Evolutionary conservation across 164 flowering plant genomes (phyloP).

Genomic region (Berberis thunbergii): DNA sequence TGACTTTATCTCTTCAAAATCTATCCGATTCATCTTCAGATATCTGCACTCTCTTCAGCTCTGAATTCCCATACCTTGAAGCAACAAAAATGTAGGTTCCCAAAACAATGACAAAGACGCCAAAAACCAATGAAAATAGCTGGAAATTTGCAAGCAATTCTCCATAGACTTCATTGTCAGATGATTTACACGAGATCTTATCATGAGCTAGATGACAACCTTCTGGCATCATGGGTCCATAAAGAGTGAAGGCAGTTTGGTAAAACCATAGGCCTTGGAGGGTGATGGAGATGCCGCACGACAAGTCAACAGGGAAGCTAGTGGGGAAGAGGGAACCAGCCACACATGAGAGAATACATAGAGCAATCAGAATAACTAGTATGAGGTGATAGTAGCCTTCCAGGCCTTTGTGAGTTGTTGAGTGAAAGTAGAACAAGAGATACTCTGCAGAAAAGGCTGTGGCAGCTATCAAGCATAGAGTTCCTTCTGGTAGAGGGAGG

Average conservation of each 20-base stretch:
- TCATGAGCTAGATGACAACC: slow-evolving; percentile 56
- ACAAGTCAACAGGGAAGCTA: slow-evolving; percentile 65
- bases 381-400: slow-evolving; percentile 94
- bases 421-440: slow-evolving; percentile 84
- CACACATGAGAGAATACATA: slow-evolving; percentile 57
- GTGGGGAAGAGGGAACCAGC: slow-evolving; percentile 65
- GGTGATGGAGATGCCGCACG: slow-evolving; percentile 71
- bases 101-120: slow-evolving; percentile 36
- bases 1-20: background rate
- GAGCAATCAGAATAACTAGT: slow-evolving; percentile 73
- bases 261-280: slow-evolving; percentile 99
- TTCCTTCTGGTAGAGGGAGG: slow-evolving; percentile 75
- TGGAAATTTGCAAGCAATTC: slow-evolving; percentile 80
- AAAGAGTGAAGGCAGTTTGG: slow-evolving; percentile 90
- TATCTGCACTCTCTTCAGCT: slow-evolving; percentile 12
- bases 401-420: slow-evolving; percentile 85
- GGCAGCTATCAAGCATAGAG: slow-evolving; percentile 68
- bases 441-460: slow-evolving; percentile 84
- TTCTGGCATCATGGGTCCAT: slow-evolving; percentile 90
- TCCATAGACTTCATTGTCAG: slow-evolving; percentile 56
- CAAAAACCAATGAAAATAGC: slow-evolving; percentile 47
- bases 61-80: slow-evolving; percentile 34
- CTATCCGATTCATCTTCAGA: background rate
- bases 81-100: slow-evolving; percentile 42
- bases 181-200: slow-evolving; percentile 37